Evolutionary conservation across 176 grass and related monocot species (phyloP), one percentile per base, ranked within the genome.

Genomic region (Echinochloa phyllopogon): DNA sequence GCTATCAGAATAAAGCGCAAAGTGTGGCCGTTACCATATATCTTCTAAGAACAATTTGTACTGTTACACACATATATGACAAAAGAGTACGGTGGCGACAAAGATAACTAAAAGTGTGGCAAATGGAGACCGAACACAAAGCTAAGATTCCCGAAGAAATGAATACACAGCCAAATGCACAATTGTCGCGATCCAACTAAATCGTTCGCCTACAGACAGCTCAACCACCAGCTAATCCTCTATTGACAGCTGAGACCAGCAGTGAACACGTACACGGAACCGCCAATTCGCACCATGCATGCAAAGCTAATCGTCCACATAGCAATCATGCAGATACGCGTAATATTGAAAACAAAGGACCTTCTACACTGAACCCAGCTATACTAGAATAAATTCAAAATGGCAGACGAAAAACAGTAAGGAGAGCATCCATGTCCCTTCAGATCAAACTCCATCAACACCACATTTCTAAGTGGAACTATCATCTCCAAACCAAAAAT

Each of bases 1-100:
- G 6, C n/a, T 56, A 65, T 55, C 24, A 72, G 13, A 40, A 78
- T 38, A 20, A 85, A 33, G 11, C 29, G 56, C 38, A 63, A 45
- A 20, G 55, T 78, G 18, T 69, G 24, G 23, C 21, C 2, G 40
- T 38, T 74, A 67, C 69, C 59, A 79, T 10, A 83, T 53, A 72
- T 89, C 1, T 66, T 45, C 9, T 78, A 66, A 49, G 57, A 79
- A 66, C 25, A 70, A 16, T 56, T 69, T 62, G 43, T 44, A 52
- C 16, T 0, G 72, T 75, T 56, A n/a, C 50, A 52, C 55, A 16
- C 18, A 41, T 55, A 61, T 15, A 52, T 3, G 0, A 38, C 2
- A 6, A 52, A 76, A 76, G 14, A 55, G 43, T 25, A 78, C 14
- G 12, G 45, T 57, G 9, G 45, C 25, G 0, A 86, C 48, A 72